Evolutionary conservation across 1,284 basidiomycete species (phyloP), one percentile per base, ranked within the genome.

Genomic region (Naganishia sp.): DNA sequence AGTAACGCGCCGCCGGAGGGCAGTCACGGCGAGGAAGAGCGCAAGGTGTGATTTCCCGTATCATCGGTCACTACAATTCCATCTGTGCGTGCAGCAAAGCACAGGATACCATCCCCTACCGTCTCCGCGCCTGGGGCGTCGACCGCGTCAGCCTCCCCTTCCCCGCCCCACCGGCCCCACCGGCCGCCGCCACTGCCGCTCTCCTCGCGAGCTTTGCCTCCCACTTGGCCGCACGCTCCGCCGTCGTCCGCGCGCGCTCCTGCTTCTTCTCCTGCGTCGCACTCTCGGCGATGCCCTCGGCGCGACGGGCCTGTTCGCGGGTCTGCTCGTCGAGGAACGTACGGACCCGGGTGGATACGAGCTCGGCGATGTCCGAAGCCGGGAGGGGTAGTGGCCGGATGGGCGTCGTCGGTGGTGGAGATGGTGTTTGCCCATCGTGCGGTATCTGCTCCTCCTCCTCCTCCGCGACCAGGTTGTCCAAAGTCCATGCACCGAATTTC

Each of bases 401-500:
- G 48, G 6, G 11, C 48, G 10, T 21, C 48, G n/a, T n/a, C n/a
- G n/a, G n/a, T n/a, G n/a, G n/a, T n/a, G n/a, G n/a, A n/a, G 6
- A 7, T 9, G 21, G 21, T 6, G 21, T 21, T 49, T 23, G 28
- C 45, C 7, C 18, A 25, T 46, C 48, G 48, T 11, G 6, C 36
- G 13, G 36, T 39, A 13, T 7, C 7, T 39, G 3, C 36, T 39
- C 36, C 36, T 13, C 36, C 9, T 9, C 48, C 3, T 49, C 48
- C 25, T 23, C 48, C 48, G 21, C 21, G 25, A 69, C 57, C 21
- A 83, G 70, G 48, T 82, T 79, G 68, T 83, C 83, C 55, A 84
- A 66, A 15, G 82, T 82, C 80, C 81, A 83, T 25, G 76, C 70
- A 2, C 83, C 83, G 23, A 83, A 71, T 60, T 79, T 90, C 81